Conservation (phyloP, 2,329 filamentous ascomycete species). For the Colletotrichum phormii region DNA sequence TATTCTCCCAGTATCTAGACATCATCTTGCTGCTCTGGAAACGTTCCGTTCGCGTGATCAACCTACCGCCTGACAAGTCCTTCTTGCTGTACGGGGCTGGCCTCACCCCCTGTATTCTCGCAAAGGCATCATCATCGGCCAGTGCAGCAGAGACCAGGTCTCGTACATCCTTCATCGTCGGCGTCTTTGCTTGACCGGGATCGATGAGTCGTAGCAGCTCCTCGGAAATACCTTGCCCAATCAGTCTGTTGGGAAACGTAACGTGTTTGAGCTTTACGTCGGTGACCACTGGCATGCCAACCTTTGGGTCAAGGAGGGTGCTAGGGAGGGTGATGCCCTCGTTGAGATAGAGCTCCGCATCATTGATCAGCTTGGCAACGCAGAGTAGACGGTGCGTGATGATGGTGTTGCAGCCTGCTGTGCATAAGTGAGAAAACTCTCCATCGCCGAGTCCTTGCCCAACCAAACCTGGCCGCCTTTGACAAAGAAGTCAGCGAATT, state of each 20-base stretch:
- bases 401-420: slow-evolving; percentile 55
- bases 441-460: slow-evolving; percentile 73
- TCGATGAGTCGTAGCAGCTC: slow-evolving; percentile 55
- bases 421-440: slow-evolving; percentile 63
- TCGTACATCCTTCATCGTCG: slow-evolving; percentile 64
- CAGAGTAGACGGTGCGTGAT: slow-evolving; percentile 70
- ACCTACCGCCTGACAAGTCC: slow-evolving; percentile 38
- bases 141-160: slow-evolving; percentile 61
- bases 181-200: slow-evolving; percentile 41
- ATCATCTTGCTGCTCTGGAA: slow-evolving; percentile 71
- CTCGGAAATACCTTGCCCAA: slow-evolving; percentile 58
- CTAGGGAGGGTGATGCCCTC: slow-evolving; percentile 71
- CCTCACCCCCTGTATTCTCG: background rate
- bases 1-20: slow-evolving; percentile 77
- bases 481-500: background rate
- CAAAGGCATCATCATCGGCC: slow-evolving; percentile 40
- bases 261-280: slow-evolving; percentile 42
- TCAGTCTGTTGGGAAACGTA: slow-evolving; percentile 69
- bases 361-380: slow-evolving; percentile 70
- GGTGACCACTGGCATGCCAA: slow-evolving; percentile 59
- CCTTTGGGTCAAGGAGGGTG: slow-evolving; percentile 68
- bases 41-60: background rate
- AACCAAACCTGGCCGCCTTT: slow-evolving; percentile 44
- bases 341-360: slow-evolving; percentile 61
- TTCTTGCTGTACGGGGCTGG: slow-evolving; percentile 48